phyloP scores from a whole-genome alignment of 1,284 basidiomycete species.

The Marasmius fiardii region DNA sequence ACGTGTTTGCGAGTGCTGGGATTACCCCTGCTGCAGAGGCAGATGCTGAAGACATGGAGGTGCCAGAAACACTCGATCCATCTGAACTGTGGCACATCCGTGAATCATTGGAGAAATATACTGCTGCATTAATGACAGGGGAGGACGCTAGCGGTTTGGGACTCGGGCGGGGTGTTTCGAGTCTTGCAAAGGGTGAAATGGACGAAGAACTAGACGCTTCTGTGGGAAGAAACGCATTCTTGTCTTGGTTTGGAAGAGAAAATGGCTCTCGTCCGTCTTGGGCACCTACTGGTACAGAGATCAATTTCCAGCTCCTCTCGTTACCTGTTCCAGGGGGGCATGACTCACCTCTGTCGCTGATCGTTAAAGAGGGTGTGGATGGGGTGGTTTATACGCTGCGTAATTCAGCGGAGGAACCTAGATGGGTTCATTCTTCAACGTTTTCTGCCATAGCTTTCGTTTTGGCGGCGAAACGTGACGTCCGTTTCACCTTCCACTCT shows the following conservation, averaged over 20 bases:
- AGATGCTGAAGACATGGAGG: slow-evolving; percentile 60
- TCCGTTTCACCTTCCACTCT: slow-evolving; percentile 78
- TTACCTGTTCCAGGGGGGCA: slow-evolving; percentile 59
- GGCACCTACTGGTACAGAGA: slow-evolving; percentile 31
- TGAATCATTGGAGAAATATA: slow-evolving; percentile 85
- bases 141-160: slow-evolving; percentile 65
- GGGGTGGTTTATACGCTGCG: slow-evolving; percentile 67
- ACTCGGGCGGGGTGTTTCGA: slow-evolving; percentile 59
- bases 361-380: slow-evolving; percentile 82
- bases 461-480: slow-evolving; percentile 89
- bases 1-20: slow-evolving; percentile 64
- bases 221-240: slow-evolving; percentile 55
- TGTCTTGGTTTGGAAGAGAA: slow-evolving; percentile 57
- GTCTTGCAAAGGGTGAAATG: slow-evolving; percentile 76
- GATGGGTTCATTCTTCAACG: slow-evolving; percentile 78
- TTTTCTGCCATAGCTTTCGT: slow-evolving; percentile 92
- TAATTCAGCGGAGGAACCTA: slow-evolving; percentile 20
- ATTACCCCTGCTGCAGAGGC: slow-evolving; percentile 23
- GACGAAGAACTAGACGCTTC: slow-evolving; percentile 80
- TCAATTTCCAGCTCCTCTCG: slow-evolving; percentile 56
- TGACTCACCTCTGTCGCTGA: slow-evolving; percentile 39
- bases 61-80: slow-evolving; percentile 87
- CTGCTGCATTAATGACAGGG: slow-evolving; percentile 51
- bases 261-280: slow-evolving; percentile 44
- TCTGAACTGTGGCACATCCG: slow-evolving; percentile 77